Evolutionary conservation across 257 asterid genomes (phyloP), one percentile per base, ranked within the genome.

Genomic region (Phtheirospermum japonicum): DNA sequence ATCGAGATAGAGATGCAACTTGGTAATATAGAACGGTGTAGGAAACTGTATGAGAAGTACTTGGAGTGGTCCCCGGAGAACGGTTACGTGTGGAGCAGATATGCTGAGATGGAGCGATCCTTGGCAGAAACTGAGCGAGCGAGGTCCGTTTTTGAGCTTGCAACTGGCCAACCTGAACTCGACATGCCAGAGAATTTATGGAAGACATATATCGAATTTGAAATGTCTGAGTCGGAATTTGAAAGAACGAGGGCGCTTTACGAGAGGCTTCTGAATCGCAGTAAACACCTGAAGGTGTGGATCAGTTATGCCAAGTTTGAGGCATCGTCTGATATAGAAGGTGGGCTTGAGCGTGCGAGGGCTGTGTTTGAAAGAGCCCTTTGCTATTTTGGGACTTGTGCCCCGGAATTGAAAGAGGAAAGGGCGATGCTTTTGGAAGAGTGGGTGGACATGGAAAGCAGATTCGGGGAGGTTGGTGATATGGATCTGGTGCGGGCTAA

Each of bases 121-220:
- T 77, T 89, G 63, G 79, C 75, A 48, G 99, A 92, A 83, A 83
- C 96, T 11, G 97, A 89, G 63, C 75, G 99, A 67, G 97, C 97
- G 46, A 83, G 99, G 69, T 82, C 96, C 31, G 77, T 92, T 61
- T 92, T 85, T 82, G 95, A 89, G 84, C 87, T 92, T 55, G 99
- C 99, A 39, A 89, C 87, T 71, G 95, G 83, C 79, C 99, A 92
- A 59, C 96, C 97, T 76, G 89, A 94, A 6, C 71, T 92, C 37
- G 96, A 92, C 77, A 86, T 89, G 99, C 99, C 99, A 6, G 99
- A 92, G 82, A 63, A 89, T 31, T 67, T 89, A 60, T 92, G 99
- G 97, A 92, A 85, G 97, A 96, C 95, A 45, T 93, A 93, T 67
- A 89, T 93, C 4, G 99, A 93, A 77, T 93, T 93, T 37, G 99